Evolutionary conservation across 1,284 basidiomycete species (phyloP), one percentile per base, ranked within the genome.

Genomic region (Boletus smithii): DNA sequence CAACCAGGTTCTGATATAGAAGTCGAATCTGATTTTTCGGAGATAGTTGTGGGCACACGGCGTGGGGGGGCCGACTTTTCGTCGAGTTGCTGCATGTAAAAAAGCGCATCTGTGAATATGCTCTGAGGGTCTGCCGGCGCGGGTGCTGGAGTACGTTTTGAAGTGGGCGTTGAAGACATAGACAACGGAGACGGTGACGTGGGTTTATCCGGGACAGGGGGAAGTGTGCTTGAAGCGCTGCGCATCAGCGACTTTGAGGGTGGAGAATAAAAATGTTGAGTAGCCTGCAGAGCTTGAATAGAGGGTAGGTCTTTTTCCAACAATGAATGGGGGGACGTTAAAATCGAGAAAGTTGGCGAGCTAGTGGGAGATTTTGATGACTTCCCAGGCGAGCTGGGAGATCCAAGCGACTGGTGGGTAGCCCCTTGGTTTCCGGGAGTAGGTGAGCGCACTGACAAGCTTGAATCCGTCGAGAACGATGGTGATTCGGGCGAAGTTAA

Each of bases 81-180:
- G 18, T 77, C 73, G 39, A 76, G 63, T 52, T 82, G 75, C 49
- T 82, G 79, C 79, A 88, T 82, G 58, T 81, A 84, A 65, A 77
- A 85, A 42, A 87, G 61, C 8, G 83, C 83, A 34, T 83, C 81
- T 50, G 76, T 73, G 44, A 74, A 70, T n/a, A 81, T 67, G 46
- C 72, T 72, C 44, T 71, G 64, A 29, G 57, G 32, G 35, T 67
- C 66, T 44, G 44, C 35, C 3, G 43, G 44, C 10, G 46, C 40
- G 9, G 51, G 49, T 18, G 29, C 45, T 16, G 48, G 48, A 10
- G 53, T 42, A 51, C 46, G 27, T 46, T 50, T 55, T 38, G 65
- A 54, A 39, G 45, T 24, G 33, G 59, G 40, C 2, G 45, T 44
- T 7, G 51, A 31, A 31, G 38, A 43, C 18, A 43, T n/a, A 5